These are phyloP conservation scores for Rhodotorula toruloides DNA, from an alignment of 768 basidiomycete species.

Conservation along the genomic window DNA sequence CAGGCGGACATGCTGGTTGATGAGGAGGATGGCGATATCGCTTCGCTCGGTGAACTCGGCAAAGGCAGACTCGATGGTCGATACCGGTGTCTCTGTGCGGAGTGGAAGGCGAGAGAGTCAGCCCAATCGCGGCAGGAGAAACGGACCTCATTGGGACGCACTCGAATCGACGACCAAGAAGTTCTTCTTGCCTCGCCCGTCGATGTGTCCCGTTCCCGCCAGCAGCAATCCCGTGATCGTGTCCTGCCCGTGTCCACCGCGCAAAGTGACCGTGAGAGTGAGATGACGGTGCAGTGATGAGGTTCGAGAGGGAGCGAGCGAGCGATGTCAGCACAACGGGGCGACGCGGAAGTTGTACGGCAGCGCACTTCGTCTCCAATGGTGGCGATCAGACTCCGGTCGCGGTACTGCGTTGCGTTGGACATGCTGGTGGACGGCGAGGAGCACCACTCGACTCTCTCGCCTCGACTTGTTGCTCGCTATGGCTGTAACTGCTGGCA, in stretches of 20 bases:
- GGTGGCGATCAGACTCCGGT: constrained; percentile 83
- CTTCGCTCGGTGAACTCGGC: constrained; percentile 89
- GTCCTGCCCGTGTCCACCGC: too few relatives aligned
- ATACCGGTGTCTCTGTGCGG: constrained; percentile 74
- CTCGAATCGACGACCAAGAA: constrained; percentile 92
- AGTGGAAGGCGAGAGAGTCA: background rate
- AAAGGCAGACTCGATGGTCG: constrained; percentile 84
- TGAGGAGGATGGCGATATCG: constrained; percentile 91
- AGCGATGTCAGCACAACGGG: background rate
- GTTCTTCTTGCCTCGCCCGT: constrained; percentile 90
- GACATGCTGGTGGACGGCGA: background rate
- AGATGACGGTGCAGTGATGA: too few relatives aligned
- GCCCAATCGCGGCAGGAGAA: background rate
- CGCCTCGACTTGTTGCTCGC: too few relatives aligned
- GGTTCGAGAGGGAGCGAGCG: constrained; percentile 19
- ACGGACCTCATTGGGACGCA: constrained; percentile 48
- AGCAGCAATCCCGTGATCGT: constrained; percentile 92
- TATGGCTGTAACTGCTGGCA: too few relatives aligned
- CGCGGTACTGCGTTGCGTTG: constrained; percentile 42
- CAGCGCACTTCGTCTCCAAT: constrained; percentile 90
- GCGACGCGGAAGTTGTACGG: background rate
- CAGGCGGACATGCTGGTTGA: constrained; percentile 87
- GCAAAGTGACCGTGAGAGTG: too few relatives aligned
- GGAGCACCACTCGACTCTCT: background rate
- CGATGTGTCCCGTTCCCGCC: constrained; percentile 89